These are phyloP conservation scores for Amphibolis antarctica DNA, from an alignment of 106 monocot species.

Conservation along the genomic window DNA sequence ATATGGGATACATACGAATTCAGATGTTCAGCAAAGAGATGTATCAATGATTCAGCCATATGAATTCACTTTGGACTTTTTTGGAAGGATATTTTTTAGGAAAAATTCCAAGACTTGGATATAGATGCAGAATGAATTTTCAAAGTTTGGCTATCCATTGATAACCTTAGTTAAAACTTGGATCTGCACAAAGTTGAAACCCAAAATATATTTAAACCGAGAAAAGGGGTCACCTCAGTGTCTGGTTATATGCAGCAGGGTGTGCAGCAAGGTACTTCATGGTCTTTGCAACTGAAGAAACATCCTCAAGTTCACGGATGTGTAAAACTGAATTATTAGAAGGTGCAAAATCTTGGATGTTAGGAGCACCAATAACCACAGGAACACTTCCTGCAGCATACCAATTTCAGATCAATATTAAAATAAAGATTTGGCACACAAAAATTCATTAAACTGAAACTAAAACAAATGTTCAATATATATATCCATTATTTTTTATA, in stretches of 20 bases:
- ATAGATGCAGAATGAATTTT: too few species aligned
- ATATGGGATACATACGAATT: too few species aligned
- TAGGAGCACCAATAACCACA: constrained; percentile 89
- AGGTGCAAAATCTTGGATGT: constrained; percentile 84
- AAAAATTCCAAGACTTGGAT: too few species aligned
- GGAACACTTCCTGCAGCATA: constrained; percentile 55
- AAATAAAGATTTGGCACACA: neutral
- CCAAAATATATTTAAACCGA: neutral
- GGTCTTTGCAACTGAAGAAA: constrained; percentile 38
- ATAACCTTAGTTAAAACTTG: too few species aligned
- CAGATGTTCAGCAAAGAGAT: too few species aligned
- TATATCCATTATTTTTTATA: neutral
- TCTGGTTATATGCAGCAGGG: constrained; percentile 66
- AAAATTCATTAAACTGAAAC: neutral
- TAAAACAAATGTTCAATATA: neutral
- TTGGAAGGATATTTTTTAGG: too few species aligned
- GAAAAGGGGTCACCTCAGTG: constrained; percentile 36
- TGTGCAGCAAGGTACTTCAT: constrained; percentile 60
- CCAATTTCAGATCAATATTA: neutral
- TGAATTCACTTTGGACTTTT: too few species aligned
- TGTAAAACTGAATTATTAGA: constrained; percentile 57
- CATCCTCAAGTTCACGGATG: constrained; percentile 49
- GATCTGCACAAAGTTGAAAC: neutral
- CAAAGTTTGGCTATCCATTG: too few species aligned
- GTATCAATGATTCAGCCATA: too few species aligned